Conservation (phyloP, 116 monocot species). For the Trichopus zeylanicus region DNA sequence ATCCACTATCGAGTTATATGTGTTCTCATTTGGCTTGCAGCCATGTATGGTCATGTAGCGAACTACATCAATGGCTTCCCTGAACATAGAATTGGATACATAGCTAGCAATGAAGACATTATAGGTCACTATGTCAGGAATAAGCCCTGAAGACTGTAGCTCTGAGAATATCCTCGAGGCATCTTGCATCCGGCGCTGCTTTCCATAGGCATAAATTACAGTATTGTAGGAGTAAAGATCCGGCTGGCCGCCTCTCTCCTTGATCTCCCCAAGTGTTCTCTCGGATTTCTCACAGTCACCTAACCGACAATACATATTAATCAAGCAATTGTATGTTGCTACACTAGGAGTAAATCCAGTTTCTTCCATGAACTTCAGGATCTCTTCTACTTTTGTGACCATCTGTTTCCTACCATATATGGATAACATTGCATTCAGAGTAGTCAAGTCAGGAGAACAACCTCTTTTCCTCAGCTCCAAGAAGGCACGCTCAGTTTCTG, state of each 20-base stretch:
- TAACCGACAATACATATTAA: constrained; percentile 63
- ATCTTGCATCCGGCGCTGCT: constrained; percentile 64
- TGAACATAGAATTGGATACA: constrained; percentile 71
- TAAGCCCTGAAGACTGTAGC: constrained; percentile 57
- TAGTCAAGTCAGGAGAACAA: constrained; percentile 64
- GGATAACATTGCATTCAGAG: constrained; percentile 90
- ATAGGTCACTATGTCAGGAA: constrained; percentile 82
- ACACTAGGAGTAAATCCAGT: constrained; percentile 57
- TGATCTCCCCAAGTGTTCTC: constrained; percentile 62
- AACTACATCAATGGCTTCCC: constrained; percentile 75
- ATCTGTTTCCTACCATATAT: constrained; percentile 82
- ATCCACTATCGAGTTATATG: constrained; percentile 71
- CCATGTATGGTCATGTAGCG: constrained; percentile 63
- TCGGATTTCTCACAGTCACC: constrained; percentile 74
- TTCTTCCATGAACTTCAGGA: constrained; percentile 62
- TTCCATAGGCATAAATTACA: constrained; percentile 85
- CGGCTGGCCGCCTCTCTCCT: constrained; percentile 43
- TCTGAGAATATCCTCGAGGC: constrained; percentile 87
- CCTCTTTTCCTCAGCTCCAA: constrained; percentile 62
- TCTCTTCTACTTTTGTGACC: constrained; percentile 63
- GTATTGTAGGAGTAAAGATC: constrained; percentile 89
- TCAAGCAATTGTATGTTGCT: constrained; percentile 79
- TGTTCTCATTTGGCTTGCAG: constrained; percentile 78
- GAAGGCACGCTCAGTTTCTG: constrained; percentile 66
- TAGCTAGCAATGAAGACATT: constrained; percentile 80